Percentiles rank a stretch among this genome's conserved stretches.
These are phyloP conservation scores for Fusarium virguliforme DNA, from an alignment of 2,329 filamentous ascomycete genomes.

Conservation along the genomic window DNA sequence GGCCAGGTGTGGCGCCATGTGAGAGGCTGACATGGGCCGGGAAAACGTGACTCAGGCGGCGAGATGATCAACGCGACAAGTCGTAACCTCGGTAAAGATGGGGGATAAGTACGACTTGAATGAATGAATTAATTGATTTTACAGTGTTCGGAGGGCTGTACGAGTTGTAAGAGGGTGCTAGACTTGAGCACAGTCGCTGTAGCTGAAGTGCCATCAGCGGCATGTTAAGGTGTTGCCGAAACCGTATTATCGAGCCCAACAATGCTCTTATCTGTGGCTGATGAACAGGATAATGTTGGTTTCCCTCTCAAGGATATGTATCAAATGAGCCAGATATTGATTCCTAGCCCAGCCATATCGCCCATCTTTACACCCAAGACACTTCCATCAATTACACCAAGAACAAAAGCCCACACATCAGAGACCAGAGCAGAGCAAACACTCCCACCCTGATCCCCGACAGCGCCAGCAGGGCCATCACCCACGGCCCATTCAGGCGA, in stretches of 20 bases:
- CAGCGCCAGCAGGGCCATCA: background rate
- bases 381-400: background rate
- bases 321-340: background rate
- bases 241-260: background rate
- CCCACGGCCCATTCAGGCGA: background rate
- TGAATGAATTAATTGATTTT: background rate
- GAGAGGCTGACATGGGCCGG: background rate
- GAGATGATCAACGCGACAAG: background rate
- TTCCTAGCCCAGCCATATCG: no score
- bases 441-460: background rate
- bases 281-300: background rate
- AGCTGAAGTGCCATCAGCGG: background rate
- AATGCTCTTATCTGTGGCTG: background rate
- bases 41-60: conserved; percentile 9
- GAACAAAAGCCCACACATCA: background rate
- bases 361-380: no score
- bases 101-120: background rate
- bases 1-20: conserved; percentile 4
- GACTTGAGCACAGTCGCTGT: background rate
- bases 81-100: background rate
- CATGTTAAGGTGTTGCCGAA: background rate
- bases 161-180: background rate
- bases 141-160: no score
- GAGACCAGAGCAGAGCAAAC: background rate
- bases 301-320: background rate